These are phyloP conservation scores for Prunus mira DNA, from an alignment of 306 rosid species.

Conservation along the genomic window DNA sequence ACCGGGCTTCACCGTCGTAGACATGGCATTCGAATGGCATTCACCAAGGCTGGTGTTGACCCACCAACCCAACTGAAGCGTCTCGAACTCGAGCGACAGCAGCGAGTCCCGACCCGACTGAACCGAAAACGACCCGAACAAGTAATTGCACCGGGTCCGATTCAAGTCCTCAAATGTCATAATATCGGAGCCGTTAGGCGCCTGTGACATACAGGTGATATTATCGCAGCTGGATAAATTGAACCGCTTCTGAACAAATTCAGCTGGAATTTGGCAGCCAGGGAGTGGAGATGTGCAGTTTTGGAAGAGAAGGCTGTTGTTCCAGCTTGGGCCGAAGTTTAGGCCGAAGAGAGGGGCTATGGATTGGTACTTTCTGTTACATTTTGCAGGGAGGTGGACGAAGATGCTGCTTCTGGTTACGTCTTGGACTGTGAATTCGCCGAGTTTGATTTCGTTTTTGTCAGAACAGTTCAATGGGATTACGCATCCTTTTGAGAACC, in stretches of 20 bases:
- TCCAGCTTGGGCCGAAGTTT: constrained; percentile 39
- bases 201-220: constrained; percentile 45
- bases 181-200: background rate
- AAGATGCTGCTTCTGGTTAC: constrained; percentile 44
- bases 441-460: constrained; percentile 17
- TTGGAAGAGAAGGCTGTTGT: constrained; percentile 57
- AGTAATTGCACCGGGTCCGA: constrained; percentile 21
- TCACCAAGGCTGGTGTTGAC: constrained; percentile 5
- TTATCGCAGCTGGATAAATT: constrained; percentile 28
- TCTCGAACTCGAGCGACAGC: constrained; percentile 44
- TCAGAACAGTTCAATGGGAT: constrained; percentile 35
- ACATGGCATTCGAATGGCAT: constrained; percentile 37
- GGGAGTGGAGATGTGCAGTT: constrained; percentile 25
- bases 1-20: background rate
- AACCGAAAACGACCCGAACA: constrained; percentile 53
- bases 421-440: constrained; percentile 39
- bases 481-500: constrained; percentile 42
- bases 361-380: constrained; percentile 40
- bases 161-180: constrained; percentile 4
- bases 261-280: constrained; percentile 44
- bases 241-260: constrained; percentile 24
- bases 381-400: constrained; percentile 45
- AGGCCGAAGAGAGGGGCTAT: constrained; percentile 27
- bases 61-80: constrained; percentile 83
- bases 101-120: constrained; percentile 20